Percentiles rank a stretch among this genome's conserved stretches.
Conservation (phyloP, 768 basidiomycete species). For the Russula olivacea region DNA sequence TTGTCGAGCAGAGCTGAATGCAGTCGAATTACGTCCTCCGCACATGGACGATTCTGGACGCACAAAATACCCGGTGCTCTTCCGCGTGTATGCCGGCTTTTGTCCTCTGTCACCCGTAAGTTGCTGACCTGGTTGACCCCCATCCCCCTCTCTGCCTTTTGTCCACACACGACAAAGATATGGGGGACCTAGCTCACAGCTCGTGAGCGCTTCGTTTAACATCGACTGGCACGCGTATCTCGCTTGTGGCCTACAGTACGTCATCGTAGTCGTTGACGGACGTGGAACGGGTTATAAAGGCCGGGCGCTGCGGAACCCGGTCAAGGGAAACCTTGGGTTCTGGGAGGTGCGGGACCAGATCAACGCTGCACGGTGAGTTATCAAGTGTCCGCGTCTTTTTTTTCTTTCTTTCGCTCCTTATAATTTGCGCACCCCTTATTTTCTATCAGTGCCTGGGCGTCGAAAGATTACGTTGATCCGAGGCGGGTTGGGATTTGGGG, state of each 20-base stretch:
- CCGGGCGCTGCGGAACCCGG: constrained; percentile 72
- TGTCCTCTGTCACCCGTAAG: not conserved
- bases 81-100: constrained; percentile 55
- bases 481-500: constrained; percentile 95
- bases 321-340: constrained; percentile 84
- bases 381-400: not conserved
- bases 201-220: constrained; percentile 57
- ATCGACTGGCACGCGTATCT: constrained; percentile 88
- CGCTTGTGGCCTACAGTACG: constrained; percentile 71
- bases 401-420: constrained; percentile 6
- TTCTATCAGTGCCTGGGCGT: constrained; percentile 63
- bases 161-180: constrained; percentile 46
- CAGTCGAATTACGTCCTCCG: constrained; percentile 86
- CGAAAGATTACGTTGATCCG: constrained; percentile 82
- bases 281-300: constrained; percentile 93
- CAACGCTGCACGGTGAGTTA: constrained; percentile 69
- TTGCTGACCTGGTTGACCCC: not conserved
- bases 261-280: constrained; percentile 86
- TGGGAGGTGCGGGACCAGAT: constrained; percentile 90
- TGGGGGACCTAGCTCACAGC: constrained; percentile 85
- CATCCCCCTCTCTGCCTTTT: not conserved
- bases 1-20: constrained; percentile 65
- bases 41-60: constrained; percentile 92
- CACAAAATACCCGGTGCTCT: constrained; percentile 91
- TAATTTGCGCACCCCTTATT: not conserved